Evolutionary conservation across 2,329 filamentous ascomycete species (phyloP), one percentile per base, ranked within the genome.

Genomic region (Colletotrichum nymphaeae): DNA sequence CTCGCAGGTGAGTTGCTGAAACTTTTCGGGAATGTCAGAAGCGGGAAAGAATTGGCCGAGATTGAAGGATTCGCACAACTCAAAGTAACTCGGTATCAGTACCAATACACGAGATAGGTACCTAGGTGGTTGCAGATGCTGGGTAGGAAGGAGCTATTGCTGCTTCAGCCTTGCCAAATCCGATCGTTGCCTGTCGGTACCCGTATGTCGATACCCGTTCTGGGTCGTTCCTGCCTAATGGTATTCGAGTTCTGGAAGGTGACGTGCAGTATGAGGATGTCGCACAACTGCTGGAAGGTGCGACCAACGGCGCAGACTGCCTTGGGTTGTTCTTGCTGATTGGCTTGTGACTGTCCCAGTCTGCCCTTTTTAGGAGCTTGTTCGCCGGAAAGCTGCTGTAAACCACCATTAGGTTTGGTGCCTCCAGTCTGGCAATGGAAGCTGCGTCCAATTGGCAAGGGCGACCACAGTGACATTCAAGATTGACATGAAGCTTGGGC

Each of bases 81-180:
- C 42, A 7, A 42, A 37, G 3, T 5, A 16, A 5, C 16, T 37
- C 30, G 9, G 30, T 32, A 32, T 9, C 30, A 32, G 35, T 16
- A 5, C 26, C 26, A 28, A 6, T 6, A 37, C 35, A 16, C 35
- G 14, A 37, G 35, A 37, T 4, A 8, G 19, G 16, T 46, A n/a
- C 42, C 42, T 49, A 49, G 14, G 35, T 16, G 6, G 57, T 37
- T 60, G 57, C n/a, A 60, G 32, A 22, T 19, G 49, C 8, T 5
- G 37, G 16, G 37, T 6, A 42, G 37, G 42, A 49, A 42, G 37
- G 42, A 49, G 4, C 42, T 63, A 49, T 53, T 24, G 66, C 62
- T 24, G 53, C 26, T n/a, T 32, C 49, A 56, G 66, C 59, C 52
- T 69, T 60, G 22, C 67, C 6, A 56, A 59, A 32, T 57, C 59